Evolutionary conservation across 805 yeast genomes (phyloP), one percentile per base, ranked within the genome.

Genomic region (Komagataella kurtzmanii): DNA sequence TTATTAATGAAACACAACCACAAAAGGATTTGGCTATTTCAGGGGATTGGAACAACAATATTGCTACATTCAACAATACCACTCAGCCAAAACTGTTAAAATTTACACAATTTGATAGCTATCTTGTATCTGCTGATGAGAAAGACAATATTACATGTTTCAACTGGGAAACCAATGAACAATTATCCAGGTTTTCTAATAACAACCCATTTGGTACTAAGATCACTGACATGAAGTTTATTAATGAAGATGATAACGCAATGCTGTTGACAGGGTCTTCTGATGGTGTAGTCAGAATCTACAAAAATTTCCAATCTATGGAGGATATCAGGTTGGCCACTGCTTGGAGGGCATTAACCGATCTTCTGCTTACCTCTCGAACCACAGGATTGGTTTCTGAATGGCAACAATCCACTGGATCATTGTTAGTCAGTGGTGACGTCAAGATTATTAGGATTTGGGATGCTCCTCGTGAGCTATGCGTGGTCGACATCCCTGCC

Each of bases 391-490:
- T 91, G 50, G 76, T 88, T 17, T 80, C 90, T 8, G 98, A 93
- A 58, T 93, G 99, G 99, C 98, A 91, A 65, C 99, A 93, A 62
- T 84, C 93, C 47, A 72, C 97, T 54, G 99, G 99, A 0, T 80
- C 96, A 0, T 70, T 93, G 44, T 70, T 91, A 51, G 96, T 87
- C 1, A 89, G 96, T 45, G 99, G 99, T 48, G 98, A 93, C 69
- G 96, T 88, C 7, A 87, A 90, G 59, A 82, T 89, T 21, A 88
- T 93, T 52, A 73, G 96, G 53, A 73, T 90, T 1, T 93, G 99
- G 99, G 98, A 93, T 67, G 98, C 98, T 0, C 93, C 96, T 10
- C 73, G 97, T 43, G 99, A 93, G 61, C 73, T 85, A 50, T 85
- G 96, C 61, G 74, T 87, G 49, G 79, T 80, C 17, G 97, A 89